Percentiles rank a stretch among this genome's conserved stretches.
Conservation (phyloP, 768 basidiomycete species). For the Wakefieldia striispora region DNA sequence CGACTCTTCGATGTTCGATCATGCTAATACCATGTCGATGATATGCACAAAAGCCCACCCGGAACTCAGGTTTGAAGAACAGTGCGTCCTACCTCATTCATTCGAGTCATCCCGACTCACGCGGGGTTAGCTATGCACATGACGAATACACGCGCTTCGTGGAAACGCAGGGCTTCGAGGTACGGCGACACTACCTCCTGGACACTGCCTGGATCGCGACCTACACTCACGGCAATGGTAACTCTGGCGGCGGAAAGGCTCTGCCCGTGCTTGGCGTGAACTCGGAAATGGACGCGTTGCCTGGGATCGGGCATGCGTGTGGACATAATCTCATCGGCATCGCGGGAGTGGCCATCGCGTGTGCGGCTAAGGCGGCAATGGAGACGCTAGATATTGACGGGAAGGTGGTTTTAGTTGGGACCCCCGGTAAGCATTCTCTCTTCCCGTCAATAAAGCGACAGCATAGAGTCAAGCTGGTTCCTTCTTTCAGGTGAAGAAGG, state of each 20-base stretch:
- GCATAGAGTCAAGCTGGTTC: background rate
- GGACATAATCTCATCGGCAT: slow-evolving; percentile 84
- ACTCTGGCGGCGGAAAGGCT: background rate
- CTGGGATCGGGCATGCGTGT: slow-evolving; percentile 65
- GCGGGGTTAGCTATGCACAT: slow-evolving; percentile 55
- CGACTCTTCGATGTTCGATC: too few species aligned
- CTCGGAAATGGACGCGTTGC: slow-evolving; percentile 73
- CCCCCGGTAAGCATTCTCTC: slow-evolving; percentile 53
- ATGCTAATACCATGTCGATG: too few species aligned
- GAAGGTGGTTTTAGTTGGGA: slow-evolving; percentile 69
- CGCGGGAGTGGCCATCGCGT: slow-evolving; percentile 66
- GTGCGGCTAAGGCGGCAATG: slow-evolving; percentile 61
- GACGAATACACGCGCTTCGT: slow-evolving; percentile 69
- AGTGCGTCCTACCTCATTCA: slow-evolving; percentile 36
- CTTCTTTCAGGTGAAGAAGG: slow-evolving; percentile 66
- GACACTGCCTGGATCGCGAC: slow-evolving; percentile 76
- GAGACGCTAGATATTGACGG: slow-evolving; percentile 61
- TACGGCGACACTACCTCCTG: slow-evolving; percentile 58
- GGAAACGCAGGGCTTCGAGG: slow-evolving; percentile 60
- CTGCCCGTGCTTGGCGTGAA: slow-evolving; percentile 62
- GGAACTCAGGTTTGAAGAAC: slow-evolving; percentile 66
- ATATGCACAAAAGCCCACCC: slow-evolving; percentile 51
- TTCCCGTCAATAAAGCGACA: too few species aligned
- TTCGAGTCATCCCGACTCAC: too few species aligned
- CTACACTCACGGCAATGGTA: slow-evolving; percentile 39